Conservation (phyloP, 192 early-diverging fungal genomes). For the Entomortierella parvispora region DNA sequence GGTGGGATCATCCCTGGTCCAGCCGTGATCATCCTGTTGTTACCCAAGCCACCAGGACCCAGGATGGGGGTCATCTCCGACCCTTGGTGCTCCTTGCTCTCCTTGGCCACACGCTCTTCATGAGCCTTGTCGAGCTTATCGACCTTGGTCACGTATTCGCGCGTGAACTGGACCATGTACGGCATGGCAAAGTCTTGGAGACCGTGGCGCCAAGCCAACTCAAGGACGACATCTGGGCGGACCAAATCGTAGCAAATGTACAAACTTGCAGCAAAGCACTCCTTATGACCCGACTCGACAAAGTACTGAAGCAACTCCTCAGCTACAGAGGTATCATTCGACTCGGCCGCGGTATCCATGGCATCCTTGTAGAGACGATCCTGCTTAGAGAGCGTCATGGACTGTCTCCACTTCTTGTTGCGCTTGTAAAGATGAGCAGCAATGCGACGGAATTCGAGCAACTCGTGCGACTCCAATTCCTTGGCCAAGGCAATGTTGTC, state of each 20-base stretch:
- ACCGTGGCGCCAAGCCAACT: conserved; percentile 91
- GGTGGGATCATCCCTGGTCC: conserved; percentile 20
- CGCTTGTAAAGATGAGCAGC: conserved; percentile 96
- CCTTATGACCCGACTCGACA: conserved; percentile 89
- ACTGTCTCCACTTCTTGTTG: conserved; percentile 97
- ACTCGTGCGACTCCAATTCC: conserved; percentile 94
- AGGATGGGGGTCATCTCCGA: conserved; percentile 26
- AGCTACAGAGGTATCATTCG: conserved; percentile 85
- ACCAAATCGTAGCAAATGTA: conserved; percentile 96
- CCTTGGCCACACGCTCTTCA: conserved; percentile 30
- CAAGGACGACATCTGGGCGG: conserved; percentile 93
- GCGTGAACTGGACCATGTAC: conserved; percentile 91
- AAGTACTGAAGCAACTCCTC: conserved; percentile 97
- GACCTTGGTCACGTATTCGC: conserved; percentile 90
- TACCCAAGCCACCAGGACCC: conserved; percentile 39
- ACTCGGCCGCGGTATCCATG: conserved; percentile 97
- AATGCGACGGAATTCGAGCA: conserved; percentile 98
- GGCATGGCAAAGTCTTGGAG: conserved; percentile 97
- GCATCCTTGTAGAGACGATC: conserved; percentile 98
- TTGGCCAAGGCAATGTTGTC: conserved; percentile 92
- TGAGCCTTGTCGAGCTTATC: conserved; percentile 49
- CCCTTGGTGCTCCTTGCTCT: conserved; percentile 28
- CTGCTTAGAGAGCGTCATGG: conserved; percentile 94
- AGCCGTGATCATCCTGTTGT: conserved; percentile 42
- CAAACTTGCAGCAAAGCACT: conserved; percentile 94